These are phyloP conservation scores for Chrysosphaeria jannelii DNA, from an alignment of 2,329 filamentous ascomycete genomes.

Conservation along the genomic window DNA sequence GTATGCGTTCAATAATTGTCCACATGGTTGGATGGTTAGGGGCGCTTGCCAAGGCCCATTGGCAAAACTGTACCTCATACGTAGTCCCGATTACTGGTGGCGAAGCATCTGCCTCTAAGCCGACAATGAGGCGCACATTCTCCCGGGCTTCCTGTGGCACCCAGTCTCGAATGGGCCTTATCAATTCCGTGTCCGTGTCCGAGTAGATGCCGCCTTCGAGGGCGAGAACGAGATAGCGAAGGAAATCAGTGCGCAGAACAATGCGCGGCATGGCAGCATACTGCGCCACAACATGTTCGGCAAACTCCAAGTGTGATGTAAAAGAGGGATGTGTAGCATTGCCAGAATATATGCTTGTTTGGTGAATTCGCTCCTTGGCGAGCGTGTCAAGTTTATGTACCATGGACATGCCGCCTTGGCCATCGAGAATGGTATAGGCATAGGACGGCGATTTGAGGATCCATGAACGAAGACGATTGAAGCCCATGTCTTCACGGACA, in stretches of 20 bases:
- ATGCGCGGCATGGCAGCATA: slow-evolving; percentile 4
- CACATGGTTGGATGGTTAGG: slow-evolving; percentile 8
- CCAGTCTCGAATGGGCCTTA: slow-evolving; percentile 13
- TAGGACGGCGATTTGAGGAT: slow-evolving; percentile 4
- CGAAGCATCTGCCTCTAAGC: slow-evolving; percentile 8
- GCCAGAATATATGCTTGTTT: too few species aligned
- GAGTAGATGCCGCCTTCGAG: slow-evolving; percentile 16
- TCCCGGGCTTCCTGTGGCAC: slow-evolving; percentile 4
- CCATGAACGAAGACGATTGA: slow-evolving; percentile 3
- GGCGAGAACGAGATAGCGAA: slow-evolving; percentile 7
- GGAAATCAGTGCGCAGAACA: slow-evolving; percentile 6
- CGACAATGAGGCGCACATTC: slow-evolving; percentile 7
- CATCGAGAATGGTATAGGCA: slow-evolving; percentile 5
- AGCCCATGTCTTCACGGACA: slow-evolving; percentile 1
- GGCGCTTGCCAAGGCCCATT: slow-evolving; percentile 10
- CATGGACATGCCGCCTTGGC: slow-evolving; percentile 3
- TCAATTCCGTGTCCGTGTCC: slow-evolving; percentile 26
- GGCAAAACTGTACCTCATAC: slow-evolving; percentile 9
- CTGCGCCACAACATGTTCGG: too few species aligned
- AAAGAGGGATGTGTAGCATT: too few species aligned
- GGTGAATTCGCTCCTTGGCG: too few species aligned
- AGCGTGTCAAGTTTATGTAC: too few species aligned
- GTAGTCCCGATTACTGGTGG: slow-evolving; percentile 6
- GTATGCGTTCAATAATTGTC: slow-evolving; percentile 7
- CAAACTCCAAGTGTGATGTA: too few species aligned